These are phyloP conservation scores for Skeletonema grethae DNA, from an alignment of 108 stramenopile genomes.

Conservation along the genomic window DNA sequence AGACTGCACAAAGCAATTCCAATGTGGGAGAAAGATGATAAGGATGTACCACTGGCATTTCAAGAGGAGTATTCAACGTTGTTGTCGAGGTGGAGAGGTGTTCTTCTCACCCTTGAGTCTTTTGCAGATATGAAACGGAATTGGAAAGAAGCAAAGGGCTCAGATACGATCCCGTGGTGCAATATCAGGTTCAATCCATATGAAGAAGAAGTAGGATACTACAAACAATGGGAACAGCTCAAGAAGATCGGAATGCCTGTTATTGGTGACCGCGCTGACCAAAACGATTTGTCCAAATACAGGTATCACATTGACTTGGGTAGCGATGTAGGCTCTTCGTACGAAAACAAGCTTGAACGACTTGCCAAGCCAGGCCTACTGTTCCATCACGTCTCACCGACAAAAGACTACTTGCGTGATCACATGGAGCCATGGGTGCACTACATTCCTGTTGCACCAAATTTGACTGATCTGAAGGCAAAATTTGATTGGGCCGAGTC, in stretches of 20 bases:
- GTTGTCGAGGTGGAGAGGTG: conserved; percentile 3
- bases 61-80: neutral
- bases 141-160: neutral
- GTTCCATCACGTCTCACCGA: conserved; percentile 16
- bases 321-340: conserved; percentile 24
- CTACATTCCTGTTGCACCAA: conserved; percentile 19
- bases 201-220: neutral
- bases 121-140: neutral
- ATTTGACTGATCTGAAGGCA: conserved; percentile 5
- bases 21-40: neutral
- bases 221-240: neutral
- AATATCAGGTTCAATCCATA: neutral
- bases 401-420: conserved; percentile 8
- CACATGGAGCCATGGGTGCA: conserved; percentile 22
- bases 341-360: neutral
- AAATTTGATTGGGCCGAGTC: conserved; percentile 26
- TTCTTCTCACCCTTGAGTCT: neutral
- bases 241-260: neutral
- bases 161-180: neutral
- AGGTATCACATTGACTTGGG: conserved; percentile 41
- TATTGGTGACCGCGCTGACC: conserved; percentile 1
- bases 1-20: neutral
- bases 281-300: conserved; percentile 8
- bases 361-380: conserved; percentile 19
- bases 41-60: neutral